Percentiles rank a stretch among this genome's conserved stretches.
phyloP scores from a whole-genome alignment of 176 grass and related monocot genomes.

The Lolium perenne region DNA sequence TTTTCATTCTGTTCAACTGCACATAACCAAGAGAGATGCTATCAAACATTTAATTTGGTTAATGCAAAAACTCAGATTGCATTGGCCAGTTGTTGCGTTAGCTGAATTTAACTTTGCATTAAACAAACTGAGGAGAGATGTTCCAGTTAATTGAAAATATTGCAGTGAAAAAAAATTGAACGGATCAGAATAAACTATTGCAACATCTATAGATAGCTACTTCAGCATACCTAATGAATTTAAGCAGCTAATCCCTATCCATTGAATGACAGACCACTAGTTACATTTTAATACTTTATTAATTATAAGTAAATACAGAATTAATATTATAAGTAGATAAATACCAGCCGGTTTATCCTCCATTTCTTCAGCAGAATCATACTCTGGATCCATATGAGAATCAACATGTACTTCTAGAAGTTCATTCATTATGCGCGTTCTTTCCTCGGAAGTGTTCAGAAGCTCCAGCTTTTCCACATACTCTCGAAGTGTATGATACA shows the following conservation, averaged over 20 bases:
- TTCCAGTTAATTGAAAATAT: background rate
- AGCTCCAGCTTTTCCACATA: conserved; percentile 90
- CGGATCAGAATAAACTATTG: conserved; percentile 1
- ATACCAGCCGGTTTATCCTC: conserved; percentile 55
- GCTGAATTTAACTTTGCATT: background rate
- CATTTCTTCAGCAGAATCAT: conserved; percentile 80
- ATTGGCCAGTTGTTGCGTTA: background rate
- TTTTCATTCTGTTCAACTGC: conserved; percentile 47
- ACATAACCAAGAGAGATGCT: conserved; percentile 26
- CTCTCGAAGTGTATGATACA: conserved; percentile 78
- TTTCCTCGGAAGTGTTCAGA: conserved; percentile 80
- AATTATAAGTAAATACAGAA: background rate
- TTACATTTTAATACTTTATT: background rate
- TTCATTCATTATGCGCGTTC: conserved; percentile 70
- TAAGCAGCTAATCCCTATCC: background rate
- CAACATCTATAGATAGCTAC: conserved; percentile 13
- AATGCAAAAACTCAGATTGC: background rate
- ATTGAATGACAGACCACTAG: conserved; percentile 15
- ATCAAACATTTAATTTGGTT: conserved; percentile 32
- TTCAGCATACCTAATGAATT: conserved; percentile 25
- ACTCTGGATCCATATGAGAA: conserved; percentile 86
- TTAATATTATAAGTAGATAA: conserved; percentile 25
- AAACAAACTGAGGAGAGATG: conserved; percentile 7
- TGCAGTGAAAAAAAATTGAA: background rate
- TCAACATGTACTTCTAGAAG: conserved; percentile 80